phyloP scores from a whole-genome alignment of 148 eudicot genomes.

The Cornus controversa region DNA sequence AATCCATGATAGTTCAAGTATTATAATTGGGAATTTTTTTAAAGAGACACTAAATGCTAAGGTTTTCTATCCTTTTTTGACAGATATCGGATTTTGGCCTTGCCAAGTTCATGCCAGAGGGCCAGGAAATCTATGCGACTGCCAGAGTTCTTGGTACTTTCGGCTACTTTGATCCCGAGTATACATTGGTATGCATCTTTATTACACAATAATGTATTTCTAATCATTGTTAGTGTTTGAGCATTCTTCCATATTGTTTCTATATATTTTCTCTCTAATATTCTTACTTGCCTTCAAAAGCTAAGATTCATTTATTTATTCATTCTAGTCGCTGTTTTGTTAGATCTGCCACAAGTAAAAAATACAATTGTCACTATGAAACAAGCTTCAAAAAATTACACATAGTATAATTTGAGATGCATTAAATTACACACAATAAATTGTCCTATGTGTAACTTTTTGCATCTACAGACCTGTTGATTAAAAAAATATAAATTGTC shows the following conservation, averaged over 20 bases:
- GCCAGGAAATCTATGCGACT: constrained; percentile 71
- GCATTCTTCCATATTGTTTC: not conserved
- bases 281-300: not conserved
- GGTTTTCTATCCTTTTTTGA: not conserved
- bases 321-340: not conserved
- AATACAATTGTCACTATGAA: not conserved
- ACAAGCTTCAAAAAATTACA: not conserved
- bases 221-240: not conserved
- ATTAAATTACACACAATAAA: no score
- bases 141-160: constrained; percentile 90
- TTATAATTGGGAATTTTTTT: not conserved
- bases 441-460: no score
- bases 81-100: constrained; percentile 97
- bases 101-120: constrained; percentile 96
- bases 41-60: not conserved
- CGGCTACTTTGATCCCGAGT: constrained; percentile 93
- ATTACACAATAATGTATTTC: not conserved
- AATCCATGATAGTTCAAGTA: not conserved
- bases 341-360: not conserved
- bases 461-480: no score
- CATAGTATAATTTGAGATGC: no score
- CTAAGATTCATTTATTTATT: not conserved
- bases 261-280: not conserved
- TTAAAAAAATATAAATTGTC: no score
- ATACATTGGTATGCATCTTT: constrained; percentile 66